Conservation (phyloP, 2,329 filamentous ascomycete species). For the Neospermospora avenae region DNA sequence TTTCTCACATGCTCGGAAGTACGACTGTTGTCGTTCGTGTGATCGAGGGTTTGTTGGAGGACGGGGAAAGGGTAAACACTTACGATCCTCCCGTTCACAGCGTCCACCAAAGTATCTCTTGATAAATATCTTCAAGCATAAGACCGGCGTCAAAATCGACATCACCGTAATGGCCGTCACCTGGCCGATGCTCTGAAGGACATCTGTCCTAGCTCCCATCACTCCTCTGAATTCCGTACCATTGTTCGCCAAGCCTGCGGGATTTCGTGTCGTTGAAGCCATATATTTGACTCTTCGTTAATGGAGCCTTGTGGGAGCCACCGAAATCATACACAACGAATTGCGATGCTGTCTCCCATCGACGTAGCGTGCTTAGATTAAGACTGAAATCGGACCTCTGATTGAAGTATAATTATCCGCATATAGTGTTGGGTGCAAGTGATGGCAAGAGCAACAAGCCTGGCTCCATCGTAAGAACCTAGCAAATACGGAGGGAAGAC, state of each 20-base stretch:
- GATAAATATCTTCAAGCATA: constrained; percentile 6
- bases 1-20: background rate
- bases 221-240: background rate
- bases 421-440: background rate
- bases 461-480: background rate
- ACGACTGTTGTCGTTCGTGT: no score
- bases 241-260: constrained; percentile 1
- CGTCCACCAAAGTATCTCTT: background rate
- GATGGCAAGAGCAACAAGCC: background rate
- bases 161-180: constrained; percentile 2
- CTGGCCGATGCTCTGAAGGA: constrained; percentile 1
- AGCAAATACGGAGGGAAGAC: background rate
- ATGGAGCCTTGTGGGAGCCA: background rate
- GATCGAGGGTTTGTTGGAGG: background rate
- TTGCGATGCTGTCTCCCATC: background rate
- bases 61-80: background rate
- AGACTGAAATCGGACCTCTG: no score
- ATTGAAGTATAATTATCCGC: background rate
- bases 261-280: constrained; percentile 1
- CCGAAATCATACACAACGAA: background rate
- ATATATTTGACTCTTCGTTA: background rate
- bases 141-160: background rate
- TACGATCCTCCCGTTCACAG: background rate
- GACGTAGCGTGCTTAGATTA: background rate
- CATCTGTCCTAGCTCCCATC: background rate